Evolutionary conservation across 73 alveolate genomes (phyloP), one percentile per base, ranked within the genome.

Genomic region (Stentor roeselii): DNA sequence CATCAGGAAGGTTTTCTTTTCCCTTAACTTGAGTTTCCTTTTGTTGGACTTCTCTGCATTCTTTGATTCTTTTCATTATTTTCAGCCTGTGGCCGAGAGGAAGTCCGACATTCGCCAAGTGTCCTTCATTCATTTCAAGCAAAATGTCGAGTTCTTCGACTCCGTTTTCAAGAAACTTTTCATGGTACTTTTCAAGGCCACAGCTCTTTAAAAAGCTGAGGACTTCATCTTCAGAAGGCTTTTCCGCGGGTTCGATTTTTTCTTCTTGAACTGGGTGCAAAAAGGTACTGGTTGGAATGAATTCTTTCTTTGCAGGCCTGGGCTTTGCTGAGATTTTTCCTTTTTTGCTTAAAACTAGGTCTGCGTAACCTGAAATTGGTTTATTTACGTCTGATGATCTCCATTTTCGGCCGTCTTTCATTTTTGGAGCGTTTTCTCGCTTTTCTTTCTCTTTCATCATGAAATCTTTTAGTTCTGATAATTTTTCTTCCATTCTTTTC

Each of bases 61-160:
- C 84, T 76, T 35, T 76, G 0, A 76, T 76, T 76, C 39, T 76
- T 41, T 76, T 76, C 0, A 76, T 31, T 0, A 76, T 76, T 76
- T 76, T 76, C 60, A 76, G 34, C 39, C 84, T 15, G 67, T 76
- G 84, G 30, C 84, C 84, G 6, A 76, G 60, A 39, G 84, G 84
- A 38, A 76, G 32, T 6, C n/a, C 34, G 36, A 76, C 11, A 41
- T 41, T 76, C 32, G 42, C 39, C 2, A 76, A 35, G 34, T 39
- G 60, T 0, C n/a, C 67, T 76, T 76, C 84, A 37, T 27, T 76
- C 36, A 76, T 27, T 39, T 76, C 84, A n/a, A 76, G 39, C 2
- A 76, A 76, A 37, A 76, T 37, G 32, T 76, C 84, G 6, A 76
- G 30, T 35, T 76, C 84, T 32, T 76, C 84, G 3, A 76, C n/a